phyloP scores from a whole-genome alignment of 2,329 filamentous ascomycete species.

The Stromatinia cepivora region DNA sequence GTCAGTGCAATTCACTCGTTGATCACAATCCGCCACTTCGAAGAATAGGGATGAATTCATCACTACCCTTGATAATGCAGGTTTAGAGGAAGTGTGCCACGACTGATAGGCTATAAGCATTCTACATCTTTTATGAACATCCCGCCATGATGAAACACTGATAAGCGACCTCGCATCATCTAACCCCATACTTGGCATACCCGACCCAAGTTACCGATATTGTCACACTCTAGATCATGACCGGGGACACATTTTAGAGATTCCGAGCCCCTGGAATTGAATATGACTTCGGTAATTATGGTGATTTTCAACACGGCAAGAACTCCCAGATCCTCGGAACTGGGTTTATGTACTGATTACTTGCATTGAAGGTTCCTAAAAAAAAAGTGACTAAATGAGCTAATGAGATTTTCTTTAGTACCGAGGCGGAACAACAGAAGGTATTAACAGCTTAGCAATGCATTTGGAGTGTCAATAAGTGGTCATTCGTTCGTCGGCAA shows the following conservation, averaged over 20 bases:
- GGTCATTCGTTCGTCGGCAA: too few relatives aligned
- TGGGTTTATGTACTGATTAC: too few relatives aligned
- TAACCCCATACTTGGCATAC: neutral
- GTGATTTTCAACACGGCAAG: neutral
- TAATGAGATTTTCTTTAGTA: neutral
- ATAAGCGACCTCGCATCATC: neutral
- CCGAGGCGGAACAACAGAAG: neutral
- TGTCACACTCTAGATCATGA: neutral
- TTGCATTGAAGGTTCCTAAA: neutral
- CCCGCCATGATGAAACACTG: constrained; percentile 5
- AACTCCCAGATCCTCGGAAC: neutral
- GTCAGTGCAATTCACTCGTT: too few relatives aligned
- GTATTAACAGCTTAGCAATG: neutral
- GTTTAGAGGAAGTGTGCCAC: neutral
- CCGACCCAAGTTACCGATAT: neutral
- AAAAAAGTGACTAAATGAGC: neutral
- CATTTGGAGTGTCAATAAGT: neutral
- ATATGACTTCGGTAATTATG: neutral
- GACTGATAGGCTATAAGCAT: neutral
- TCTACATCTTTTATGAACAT: neutral
- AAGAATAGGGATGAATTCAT: neutral
- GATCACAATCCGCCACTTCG: neutral
- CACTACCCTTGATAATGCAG: neutral
- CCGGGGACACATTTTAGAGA: neutral
- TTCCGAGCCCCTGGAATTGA: neutral